phyloP scores from a whole-genome alignment of 2,329 filamentous ascomycete genomes.

The Emmonsia crescens region DNA sequence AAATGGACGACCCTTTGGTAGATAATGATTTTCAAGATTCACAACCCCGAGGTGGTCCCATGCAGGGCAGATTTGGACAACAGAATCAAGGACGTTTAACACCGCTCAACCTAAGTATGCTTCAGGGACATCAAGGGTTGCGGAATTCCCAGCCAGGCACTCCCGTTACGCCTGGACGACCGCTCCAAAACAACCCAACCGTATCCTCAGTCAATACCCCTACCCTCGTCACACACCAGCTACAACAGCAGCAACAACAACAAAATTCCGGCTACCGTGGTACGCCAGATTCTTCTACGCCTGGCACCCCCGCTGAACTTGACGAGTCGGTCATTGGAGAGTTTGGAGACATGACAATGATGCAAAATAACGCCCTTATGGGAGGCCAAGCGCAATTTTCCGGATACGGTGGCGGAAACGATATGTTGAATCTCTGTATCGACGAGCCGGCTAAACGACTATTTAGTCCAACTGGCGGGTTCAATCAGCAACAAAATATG shows the following conservation, averaged over 20 bases:
- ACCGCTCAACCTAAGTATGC: conserved; percentile 70
- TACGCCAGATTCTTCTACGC: conserved; percentile 56
- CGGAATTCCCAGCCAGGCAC: conserved; percentile 79
- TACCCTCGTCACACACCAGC: conserved; percentile 68
- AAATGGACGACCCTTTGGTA: conserved; percentile 77
- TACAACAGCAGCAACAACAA: conserved; percentile 47
- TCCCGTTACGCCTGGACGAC: conserved; percentile 57
- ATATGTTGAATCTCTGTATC: conserved; percentile 56
- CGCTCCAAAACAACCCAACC: conserved; percentile 81
- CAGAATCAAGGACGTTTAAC: conserved; percentile 47
- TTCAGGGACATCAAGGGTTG: conserved; percentile 64
- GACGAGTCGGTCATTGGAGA: conserved; percentile 61
- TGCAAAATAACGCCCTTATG: conserved; percentile 36
- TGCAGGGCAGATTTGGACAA: conserved; percentile 50
- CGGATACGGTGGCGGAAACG: conserved; percentile 34
- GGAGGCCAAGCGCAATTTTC: conserved; percentile 30
- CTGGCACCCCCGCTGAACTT: conserved; percentile 60
- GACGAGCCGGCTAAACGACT: conserved; percentile 91
- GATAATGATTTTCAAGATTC: conserved; percentile 40
- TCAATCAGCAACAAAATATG: conserved; percentile 58
- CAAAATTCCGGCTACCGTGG: conserved; percentile 43
- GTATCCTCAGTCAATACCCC: conserved; percentile 96
- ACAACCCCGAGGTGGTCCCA: conserved; percentile 59
- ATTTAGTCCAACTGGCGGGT: conserved; percentile 71
- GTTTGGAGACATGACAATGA: conserved; percentile 47